Conservation (phyloP, 805 yeast genomes). For the Sungouiella blattae region DNA sequence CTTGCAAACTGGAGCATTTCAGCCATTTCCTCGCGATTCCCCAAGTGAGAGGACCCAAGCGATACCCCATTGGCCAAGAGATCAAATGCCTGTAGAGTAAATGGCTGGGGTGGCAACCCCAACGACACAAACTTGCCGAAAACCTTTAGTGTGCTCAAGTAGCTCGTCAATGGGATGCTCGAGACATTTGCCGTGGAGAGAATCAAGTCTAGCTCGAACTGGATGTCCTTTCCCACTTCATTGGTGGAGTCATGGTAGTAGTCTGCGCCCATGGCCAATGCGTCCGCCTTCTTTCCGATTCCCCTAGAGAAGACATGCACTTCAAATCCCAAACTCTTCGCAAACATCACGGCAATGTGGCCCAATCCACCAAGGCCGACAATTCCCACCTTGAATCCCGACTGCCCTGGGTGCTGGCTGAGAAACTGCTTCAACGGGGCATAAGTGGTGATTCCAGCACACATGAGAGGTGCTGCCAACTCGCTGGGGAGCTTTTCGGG, state of each 20-base stretch:
- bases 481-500: background rate
- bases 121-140: conserved; percentile 57
- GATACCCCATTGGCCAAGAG: conserved; percentile 46
- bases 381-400: conserved; percentile 55
- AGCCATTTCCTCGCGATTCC: conserved; percentile 55
- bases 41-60: conserved; percentile 56
- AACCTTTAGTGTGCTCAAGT: conserved; percentile 47
- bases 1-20: conserved; percentile 62
- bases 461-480: conserved; percentile 4
- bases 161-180: conserved; percentile 43
- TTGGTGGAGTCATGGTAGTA: conserved; percentile 13
- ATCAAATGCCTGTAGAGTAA: conserved; percentile 17
- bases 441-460: conserved; percentile 6
- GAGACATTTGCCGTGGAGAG: conserved; percentile 45
- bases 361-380: conserved; percentile 65
- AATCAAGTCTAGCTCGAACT: background rate
- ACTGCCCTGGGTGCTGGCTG: conserved; percentile 10
- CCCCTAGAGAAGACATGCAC: conserved; percentile 53
- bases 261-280: conserved; percentile 49
- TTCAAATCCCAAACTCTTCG: conserved; percentile 57
- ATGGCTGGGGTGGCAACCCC: conserved; percentile 58
- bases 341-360: conserved; percentile 53
- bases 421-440: conserved; percentile 1
- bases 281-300: conserved; percentile 47
- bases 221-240: conserved; percentile 12